Evolutionary conservation across 1,284 basidiomycete genomes (phyloP), one percentile per base, ranked within the genome.

Genomic region (Lignosus rhinocerotis): DNA sequence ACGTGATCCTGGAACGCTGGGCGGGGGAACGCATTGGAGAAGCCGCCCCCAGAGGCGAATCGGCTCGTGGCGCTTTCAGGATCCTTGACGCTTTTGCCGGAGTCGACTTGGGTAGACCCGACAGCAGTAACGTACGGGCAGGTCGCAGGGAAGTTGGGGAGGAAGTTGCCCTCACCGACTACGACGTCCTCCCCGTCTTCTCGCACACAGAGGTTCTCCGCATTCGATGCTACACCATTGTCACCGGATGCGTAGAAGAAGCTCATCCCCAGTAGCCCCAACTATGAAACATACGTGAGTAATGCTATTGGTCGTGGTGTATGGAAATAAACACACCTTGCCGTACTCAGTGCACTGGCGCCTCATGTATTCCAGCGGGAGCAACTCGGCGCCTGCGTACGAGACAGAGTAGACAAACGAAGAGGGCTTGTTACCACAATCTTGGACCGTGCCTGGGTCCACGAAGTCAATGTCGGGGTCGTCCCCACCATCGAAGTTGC

Each of bases 401-500:
- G 75, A 76, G 19, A 72, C 66, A 12, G 72, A 74, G 38, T 76
- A 66, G 55, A 78, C 73, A 43, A 75, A 67, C 11, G 74, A 66
- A 0, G 71, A 70, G 21, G 69, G 62, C 34, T 70, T 65, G 45
- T 69, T 71, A 33, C 76, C 77, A 60, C 77, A 78, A 14, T 71
- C 70, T 46, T 72, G 70, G 77, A 66, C 72, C 72, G 43, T 72
- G 34, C 72, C 71, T 63, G 62, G 44, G 38, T 67, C 59, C 19
- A 52, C 61, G 17, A 62, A 69, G 53, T 72, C 66, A 14, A 67
- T 55, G 17, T 53, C 67, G 11, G 79, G 77, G 66, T 86, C 81
- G 41, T 88, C 85, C 1, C 85, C 85, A 11, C 85, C 84, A 53
- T 84, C 78, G 55, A 82, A 86, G 0, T 77, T 79, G 64, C 87